A percentile compares a stretch with the other conserved stretches of the same genome.
These are phyloP conservation scores for Silene conica DNA, from an alignment of 148 eudicot species.

Conservation along the genomic window DNA sequence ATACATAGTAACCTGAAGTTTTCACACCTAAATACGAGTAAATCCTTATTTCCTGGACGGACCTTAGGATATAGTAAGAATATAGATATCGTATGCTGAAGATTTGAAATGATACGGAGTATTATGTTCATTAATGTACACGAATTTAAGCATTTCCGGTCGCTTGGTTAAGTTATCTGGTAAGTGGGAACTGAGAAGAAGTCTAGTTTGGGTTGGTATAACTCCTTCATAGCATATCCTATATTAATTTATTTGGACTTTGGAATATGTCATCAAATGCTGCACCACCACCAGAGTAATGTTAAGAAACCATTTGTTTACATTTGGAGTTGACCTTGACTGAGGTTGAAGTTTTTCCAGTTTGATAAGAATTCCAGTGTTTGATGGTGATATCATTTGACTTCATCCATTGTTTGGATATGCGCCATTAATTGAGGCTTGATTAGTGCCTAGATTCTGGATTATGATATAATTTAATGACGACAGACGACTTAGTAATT, in stretches of 20 bases:
- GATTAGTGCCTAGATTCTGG: slow-evolving; percentile 12
- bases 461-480: not conserved
- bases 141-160: not conserved
- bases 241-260: not conserved
- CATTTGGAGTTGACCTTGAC: slow-evolving; percentile 6
- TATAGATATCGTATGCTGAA: too few relatives aligned
- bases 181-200: not conserved
- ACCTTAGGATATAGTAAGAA: too few relatives aligned
- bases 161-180: too few relatives aligned
- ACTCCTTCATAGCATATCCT: not conserved
- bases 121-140: not conserved
- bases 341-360: not conserved
- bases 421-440: slow-evolving; percentile 21
- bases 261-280: slow-evolving; percentile 8
- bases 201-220: slow-evolving; percentile 10
- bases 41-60: too few relatives aligned
- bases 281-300: not conserved
- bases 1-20: too few relatives aligned
- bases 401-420: slow-evolving; percentile 20
- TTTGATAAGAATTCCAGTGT: not conserved
- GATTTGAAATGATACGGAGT: too few relatives aligned
- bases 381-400: slow-evolving; percentile 20
- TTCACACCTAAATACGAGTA: too few relatives aligned
- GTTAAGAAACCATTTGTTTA: slow-evolving; percentile 16
- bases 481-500: slow-evolving; percentile 12